Evolutionary conservation across 169 alveolate genomes (phyloP).

Genomic region (Babesia caballi): DNA sequence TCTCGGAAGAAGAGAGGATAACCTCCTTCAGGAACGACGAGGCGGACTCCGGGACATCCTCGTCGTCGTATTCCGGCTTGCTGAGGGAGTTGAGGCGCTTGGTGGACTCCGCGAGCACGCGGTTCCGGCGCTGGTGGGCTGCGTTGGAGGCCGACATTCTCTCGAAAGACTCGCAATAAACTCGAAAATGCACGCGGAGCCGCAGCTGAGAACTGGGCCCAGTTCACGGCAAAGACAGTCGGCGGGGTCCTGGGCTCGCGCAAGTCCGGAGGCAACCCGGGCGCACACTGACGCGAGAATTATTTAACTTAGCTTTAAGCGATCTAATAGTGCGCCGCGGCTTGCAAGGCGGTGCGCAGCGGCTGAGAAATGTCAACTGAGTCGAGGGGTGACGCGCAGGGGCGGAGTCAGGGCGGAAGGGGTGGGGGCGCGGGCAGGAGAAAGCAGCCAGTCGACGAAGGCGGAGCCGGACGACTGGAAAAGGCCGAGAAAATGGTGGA

Average conservation of each 20-base stretch:
- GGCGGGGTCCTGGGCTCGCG: too few relatives aligned
- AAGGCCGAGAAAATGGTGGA: not conserved
- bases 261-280: not conserved
- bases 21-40: slow-evolving; percentile 10
- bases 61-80: slow-evolving; percentile 61
- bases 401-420: not conserved
- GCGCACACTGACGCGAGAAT: not conserved
- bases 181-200: not conserved
- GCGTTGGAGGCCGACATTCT: slow-evolving; percentile 37
- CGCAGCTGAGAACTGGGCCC: too few relatives aligned
- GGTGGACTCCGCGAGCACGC: slow-evolving; percentile 41
- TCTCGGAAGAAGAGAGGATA: not conserved
- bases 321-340: not conserved
- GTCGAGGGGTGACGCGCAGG: not conserved
- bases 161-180: not conserved
- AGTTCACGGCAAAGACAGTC: too few relatives aligned
- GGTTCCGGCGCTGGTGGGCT: slow-evolving; percentile 60
- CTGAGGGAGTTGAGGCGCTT: slow-evolving; percentile 43
- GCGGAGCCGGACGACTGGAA: not conserved
- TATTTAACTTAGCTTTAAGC: not conserved
- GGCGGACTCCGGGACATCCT: slow-evolving; percentile 23
- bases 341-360: not conserved
- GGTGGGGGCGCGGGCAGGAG: not conserved
- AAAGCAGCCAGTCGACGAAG: not conserved
- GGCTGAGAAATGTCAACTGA: not conserved